phyloP scores from a whole-genome alignment of 2,329 filamentous ascomycete genomes.

The Pseudofabraea citricarpa region DNA sequence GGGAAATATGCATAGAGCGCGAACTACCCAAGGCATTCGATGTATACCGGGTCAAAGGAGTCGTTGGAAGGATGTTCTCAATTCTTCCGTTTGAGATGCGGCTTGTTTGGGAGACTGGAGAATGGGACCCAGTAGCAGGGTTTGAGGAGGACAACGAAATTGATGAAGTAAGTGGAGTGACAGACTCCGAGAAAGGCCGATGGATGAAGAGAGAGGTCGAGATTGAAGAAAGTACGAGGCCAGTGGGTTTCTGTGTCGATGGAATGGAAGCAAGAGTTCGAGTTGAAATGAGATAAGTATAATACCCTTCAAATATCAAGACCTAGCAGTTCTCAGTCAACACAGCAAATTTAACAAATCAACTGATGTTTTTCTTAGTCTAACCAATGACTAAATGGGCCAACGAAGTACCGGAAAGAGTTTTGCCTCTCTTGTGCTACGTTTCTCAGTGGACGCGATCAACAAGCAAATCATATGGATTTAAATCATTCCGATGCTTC shows the following conservation, averaged over 20 bases:
- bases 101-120: slow-evolving; percentile 84
- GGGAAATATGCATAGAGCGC: slow-evolving; percentile 14
- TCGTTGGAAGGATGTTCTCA: slow-evolving; percentile 68
- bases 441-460: no score
- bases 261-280: slow-evolving; percentile 65
- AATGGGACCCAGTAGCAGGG: slow-evolving; percentile 74
- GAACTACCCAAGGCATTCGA: slow-evolving; percentile 72
- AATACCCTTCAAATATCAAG: no score
- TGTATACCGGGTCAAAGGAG: slow-evolving; percentile 75
- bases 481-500: no score
- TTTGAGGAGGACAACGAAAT: slow-evolving; percentile 53
- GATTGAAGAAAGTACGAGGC: slow-evolving; percentile 72
- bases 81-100: slow-evolving; percentile 58
- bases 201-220: slow-evolving; percentile 78
- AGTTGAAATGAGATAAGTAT: slow-evolving; percentile 45
- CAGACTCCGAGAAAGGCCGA: slow-evolving; percentile 20
- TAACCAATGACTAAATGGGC: no score
- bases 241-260: slow-evolving; percentile 80
- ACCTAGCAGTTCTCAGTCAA: no score
- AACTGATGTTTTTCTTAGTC: no score
- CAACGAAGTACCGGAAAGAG: no score
- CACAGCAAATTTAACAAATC: no score
- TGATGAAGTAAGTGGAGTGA: slow-evolving; percentile 22
- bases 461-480: no score
- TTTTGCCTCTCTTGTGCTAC: no score